Percentiles rank a stretch among this genome's conserved stretches.
Conservation (phyloP, 495 filamentous ascomycete genomes). For the Hyaloscypha finlandica region DNA sequence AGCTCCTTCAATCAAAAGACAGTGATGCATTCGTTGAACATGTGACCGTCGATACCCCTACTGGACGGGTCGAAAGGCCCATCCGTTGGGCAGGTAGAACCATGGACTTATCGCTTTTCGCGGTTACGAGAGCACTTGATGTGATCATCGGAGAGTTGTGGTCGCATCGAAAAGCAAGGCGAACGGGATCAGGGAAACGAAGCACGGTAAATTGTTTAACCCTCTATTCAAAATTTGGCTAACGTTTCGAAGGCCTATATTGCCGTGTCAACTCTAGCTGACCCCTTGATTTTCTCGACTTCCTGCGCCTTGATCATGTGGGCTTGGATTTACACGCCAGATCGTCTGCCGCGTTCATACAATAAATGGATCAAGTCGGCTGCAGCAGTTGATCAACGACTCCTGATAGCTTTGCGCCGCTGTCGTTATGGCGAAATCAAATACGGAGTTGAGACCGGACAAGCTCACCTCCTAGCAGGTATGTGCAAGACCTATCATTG, state of each 20-base stretch:
- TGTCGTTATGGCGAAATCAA: conserved; percentile 62
- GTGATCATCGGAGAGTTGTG: conserved; percentile 68
- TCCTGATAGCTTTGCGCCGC: conserved; percentile 72
- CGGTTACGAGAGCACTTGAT: conserved; percentile 74
- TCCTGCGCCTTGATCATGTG: conserved; percentile 84
- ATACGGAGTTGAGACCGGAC: conserved; percentile 79
- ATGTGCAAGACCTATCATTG: conserved; percentile 76
- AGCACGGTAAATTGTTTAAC: conserved; percentile 38
- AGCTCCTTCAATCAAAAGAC: conserved; percentile 47
- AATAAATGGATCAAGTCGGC: conserved; percentile 83
- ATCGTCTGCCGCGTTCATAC: conserved; percentile 71
- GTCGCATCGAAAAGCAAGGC: conserved; percentile 47
- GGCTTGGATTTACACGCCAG: conserved; percentile 80
- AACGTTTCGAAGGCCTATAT: background rate
- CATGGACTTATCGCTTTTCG: conserved; percentile 84
- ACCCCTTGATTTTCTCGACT: conserved; percentile 73
- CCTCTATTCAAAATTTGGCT: background rate
- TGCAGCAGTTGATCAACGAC: conserved; percentile 75
- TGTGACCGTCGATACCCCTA: conserved; percentile 26
- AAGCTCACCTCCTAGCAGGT: conserved; percentile 65
- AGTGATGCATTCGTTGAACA: conserved; percentile 44
- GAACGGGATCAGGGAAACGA: conserved; percentile 46
- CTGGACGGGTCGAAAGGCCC: conserved; percentile 33
- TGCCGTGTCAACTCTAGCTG: conserved; percentile 52
- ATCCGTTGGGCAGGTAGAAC: conserved; percentile 68